Evolutionary conservation across 176 grass and related monocot species (phyloP), one percentile per base, ranked within the genome.

Genomic region (Secale cereale): DNA sequence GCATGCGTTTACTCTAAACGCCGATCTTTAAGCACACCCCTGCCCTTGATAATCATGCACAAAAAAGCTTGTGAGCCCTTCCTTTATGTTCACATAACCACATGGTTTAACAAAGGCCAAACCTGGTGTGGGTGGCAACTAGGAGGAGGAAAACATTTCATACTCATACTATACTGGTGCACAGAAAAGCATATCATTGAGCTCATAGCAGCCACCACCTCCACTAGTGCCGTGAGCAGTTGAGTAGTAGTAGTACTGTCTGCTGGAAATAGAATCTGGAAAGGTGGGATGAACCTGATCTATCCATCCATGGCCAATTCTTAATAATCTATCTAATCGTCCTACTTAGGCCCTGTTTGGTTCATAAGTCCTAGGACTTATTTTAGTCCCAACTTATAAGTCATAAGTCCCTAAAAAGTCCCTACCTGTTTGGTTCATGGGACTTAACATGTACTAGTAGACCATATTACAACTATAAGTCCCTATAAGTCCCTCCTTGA

Each of bases 251-350:
- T n/a, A n/a, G n/a, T 74, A 59, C 41, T 76, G 73, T 76, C 73
- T 54, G 57, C 27, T 74, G 79, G 27, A 82, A 86, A 73, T 90
- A 69, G 80, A 87, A 74, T 67, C 82, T 65, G 79, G 33, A 70
- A 72, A 50, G 65, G 37, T 69, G 32, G 65, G 35, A 50, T 81
- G 83, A 67, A 66, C 77, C 43, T 61, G 8, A 76, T 68, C 60
- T 39, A 76, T 35, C 35, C 45, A 59, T 89, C 41, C 41, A 45
- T 13, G 79, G 37, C 62, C 62, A 77, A 29, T 63, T 70, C 65
- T 81, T 67, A 60, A 77, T 70, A 81, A 85, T 81, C 70, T 14
- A 57, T 14, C 11, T 40, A 41, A 46, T 4, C 54, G 23, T 70
- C 46, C 46, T 71, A 14, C 9, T 30, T 72, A n/a, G n/a, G n/a